Evolutionary conservation across 1,139 yeast species (phyloP), one percentile per base, ranked within the genome.

Genomic region (Pichia sp.): DNA sequence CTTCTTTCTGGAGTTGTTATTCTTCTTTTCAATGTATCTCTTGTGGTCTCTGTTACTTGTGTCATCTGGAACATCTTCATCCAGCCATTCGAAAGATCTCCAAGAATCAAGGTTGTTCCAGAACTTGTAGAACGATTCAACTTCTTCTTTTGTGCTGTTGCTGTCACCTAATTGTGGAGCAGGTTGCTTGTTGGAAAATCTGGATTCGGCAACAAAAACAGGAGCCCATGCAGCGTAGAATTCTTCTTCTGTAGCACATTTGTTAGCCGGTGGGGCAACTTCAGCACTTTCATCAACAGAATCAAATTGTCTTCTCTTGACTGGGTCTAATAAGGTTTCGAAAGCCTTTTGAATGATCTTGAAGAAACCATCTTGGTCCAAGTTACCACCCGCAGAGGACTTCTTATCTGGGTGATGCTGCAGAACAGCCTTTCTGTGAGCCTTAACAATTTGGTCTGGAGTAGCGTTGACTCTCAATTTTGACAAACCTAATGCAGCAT

Each of bases 1-100:
- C 87, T 93, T 93, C 80, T 88, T 88, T 79, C 99, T 89, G 60
- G 95, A 90, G 64, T 96, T 92, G 74, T 89, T 81, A 80, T 93
- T 93, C 81, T 95, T 93, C 80, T 93, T 90, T 78, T 93, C 99
- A 66, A 92, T 87, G 78, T 90, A 89, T 78, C 99, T 95, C 80
- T 93, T 93, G 82, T 93, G 96, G 73, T 93, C 99, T 81, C 99
- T 90, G 84, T 93, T 95, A 61, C 96, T 89, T 60, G 97, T 88
- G 76, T 93, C 99, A 78, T 93, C 99, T 63, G 99, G 99, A 69
- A 92, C 97, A 72, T 93, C 99, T 78, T 93, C 99, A 70, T 93
- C 99, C 72, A 92, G 83, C 77, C 92, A 93, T 77, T 93, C 99
- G 70, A 93, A 93, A 49, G 97, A 79, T 79, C 96, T 90, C 99